Conservation (phyloP, 768 basidiomycete species). For the Filobasidium wieringae region DNA sequence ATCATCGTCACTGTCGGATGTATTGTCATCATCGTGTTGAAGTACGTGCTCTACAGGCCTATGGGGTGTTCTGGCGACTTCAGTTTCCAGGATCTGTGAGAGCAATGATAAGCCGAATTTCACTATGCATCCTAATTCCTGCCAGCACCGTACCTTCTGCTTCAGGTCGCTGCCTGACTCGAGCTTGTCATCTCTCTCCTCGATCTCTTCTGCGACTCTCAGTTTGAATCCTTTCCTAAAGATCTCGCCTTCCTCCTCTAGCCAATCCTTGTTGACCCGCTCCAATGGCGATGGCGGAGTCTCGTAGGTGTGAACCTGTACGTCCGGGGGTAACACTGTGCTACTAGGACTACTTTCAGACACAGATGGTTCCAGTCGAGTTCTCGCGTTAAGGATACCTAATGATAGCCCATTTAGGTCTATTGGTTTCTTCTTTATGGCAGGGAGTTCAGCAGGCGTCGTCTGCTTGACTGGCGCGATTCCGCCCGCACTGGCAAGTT, state of each 20-base stretch:
- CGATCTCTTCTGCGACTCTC: constrained; percentile 54
- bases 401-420: neutral
- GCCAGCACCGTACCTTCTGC: constrained; percentile 38
- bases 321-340: too few relatives aligned
- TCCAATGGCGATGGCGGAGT: constrained; percentile 10
- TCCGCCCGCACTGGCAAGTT: constrained; percentile 45
- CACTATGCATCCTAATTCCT: neutral
- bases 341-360: neutral
- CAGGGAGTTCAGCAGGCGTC: neutral
- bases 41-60: neutral
- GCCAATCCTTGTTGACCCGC: constrained; percentile 50
- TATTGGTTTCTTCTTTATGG: neutral
- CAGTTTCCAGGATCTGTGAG: constrained; percentile 13
- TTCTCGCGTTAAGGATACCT: neutral
- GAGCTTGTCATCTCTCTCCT: constrained; percentile 49
- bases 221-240: constrained; percentile 80
- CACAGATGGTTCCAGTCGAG: neutral
- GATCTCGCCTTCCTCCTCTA: constrained; percentile 91
- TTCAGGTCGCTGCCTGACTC: constrained; percentile 66
- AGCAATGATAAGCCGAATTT: neutral
- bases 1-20: constrained; percentile 1
- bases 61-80: constrained; percentile 13
- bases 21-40: constrained; percentile 6
- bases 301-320: too few relatives aligned
- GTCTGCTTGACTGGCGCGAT: neutral